Evolutionary conservation across 108 stramenopile species (phyloP).

Genomic region (Craspedostauros australis): DNA sequence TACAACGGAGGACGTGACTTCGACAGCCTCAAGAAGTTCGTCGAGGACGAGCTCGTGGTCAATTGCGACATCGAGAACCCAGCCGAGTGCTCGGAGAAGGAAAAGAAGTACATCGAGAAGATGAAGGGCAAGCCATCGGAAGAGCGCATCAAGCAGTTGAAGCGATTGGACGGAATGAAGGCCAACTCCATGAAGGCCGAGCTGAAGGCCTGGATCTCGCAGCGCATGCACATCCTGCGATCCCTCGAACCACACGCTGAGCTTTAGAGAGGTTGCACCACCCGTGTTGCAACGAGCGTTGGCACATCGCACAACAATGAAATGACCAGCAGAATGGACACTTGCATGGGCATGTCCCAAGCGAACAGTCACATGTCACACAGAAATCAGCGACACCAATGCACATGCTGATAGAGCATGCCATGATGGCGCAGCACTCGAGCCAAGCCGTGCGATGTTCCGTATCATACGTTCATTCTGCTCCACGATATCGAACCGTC

Average conservation of each 20-base stretch:
- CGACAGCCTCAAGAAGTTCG: conserved; percentile 45
- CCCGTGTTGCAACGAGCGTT: no score
- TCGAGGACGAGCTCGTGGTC: conserved; percentile 47
- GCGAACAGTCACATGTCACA: no score
- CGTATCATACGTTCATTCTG: no score
- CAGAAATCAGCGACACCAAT: no score
- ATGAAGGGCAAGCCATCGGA: conserved; percentile 39
- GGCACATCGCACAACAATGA: no score
- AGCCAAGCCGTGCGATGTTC: no score
- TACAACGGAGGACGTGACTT: conserved; percentile 60
- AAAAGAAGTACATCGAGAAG: conserved; percentile 47
- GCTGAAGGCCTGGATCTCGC: conserved; percentile 30
- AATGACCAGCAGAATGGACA: no score
- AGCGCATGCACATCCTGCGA: conserved; percentile 35
- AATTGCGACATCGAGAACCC: conserved; percentile 42
- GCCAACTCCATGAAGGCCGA: conserved; percentile 45
- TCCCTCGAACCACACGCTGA: conserved; percentile 5
- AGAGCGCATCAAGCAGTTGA: conserved; percentile 32
- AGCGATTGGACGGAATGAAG: conserved; percentile 39
- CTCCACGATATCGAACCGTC: no score
- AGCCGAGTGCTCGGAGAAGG: conserved; percentile 37
- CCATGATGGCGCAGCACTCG: no score
- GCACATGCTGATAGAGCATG: no score
- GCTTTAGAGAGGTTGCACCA: no score
- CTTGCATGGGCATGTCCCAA: no score